Base-by-base conservation (phyloP, 345 rosid genomes). In the Populus euphratica region DNA sequence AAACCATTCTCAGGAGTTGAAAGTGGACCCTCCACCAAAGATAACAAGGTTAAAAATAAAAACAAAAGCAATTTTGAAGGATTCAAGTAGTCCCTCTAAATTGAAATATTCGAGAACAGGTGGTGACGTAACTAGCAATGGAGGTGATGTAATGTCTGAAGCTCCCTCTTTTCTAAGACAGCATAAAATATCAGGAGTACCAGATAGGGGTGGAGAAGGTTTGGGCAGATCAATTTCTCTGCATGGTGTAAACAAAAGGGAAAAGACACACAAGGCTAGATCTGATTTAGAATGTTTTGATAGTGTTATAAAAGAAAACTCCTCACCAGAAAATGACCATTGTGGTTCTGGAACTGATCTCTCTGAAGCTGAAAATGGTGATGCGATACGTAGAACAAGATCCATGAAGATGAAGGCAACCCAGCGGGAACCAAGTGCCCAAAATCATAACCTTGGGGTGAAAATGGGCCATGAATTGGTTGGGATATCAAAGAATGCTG, bases 321-420 rank as follows among this genome's bases (percentile, higher is more conserved):
- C 63, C 41, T 78, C 69, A 43, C 79, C 79, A 52, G 77, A 73
- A 75, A 29, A 76, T 44, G 77, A 68, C 49, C 72, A 84, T 82
- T 70, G 72, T 70, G 83, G 76, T 81, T 80, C 76, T 52, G 85
- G 72, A 66, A 69, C 33, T 56, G 86, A 73, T 50, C 80, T 74
- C 71, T 85, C 82, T 68, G 84, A 87, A 82, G 83, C 78, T 63
- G 83, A 78, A 49, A 74, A 85, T 65, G 88, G 85, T 88, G 90
- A 85, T 88, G 89, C 85, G 56, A 71, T 82, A 70, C 87, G 86
- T 59, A 89, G 92, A 86, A 92, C 87, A 84, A 89, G 94, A 84
- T 89, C 96, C 73, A 75, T 81, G 84, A 91, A 86, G 86, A 83
- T 85, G 84, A 90, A 88, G 84, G 88, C 83, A 72, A 84, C 82